Evolutionary conservation across 345 rosid species (phyloP), one percentile per base, ranked within the genome.

Genomic region (Cardamine resedifolia): DNA sequence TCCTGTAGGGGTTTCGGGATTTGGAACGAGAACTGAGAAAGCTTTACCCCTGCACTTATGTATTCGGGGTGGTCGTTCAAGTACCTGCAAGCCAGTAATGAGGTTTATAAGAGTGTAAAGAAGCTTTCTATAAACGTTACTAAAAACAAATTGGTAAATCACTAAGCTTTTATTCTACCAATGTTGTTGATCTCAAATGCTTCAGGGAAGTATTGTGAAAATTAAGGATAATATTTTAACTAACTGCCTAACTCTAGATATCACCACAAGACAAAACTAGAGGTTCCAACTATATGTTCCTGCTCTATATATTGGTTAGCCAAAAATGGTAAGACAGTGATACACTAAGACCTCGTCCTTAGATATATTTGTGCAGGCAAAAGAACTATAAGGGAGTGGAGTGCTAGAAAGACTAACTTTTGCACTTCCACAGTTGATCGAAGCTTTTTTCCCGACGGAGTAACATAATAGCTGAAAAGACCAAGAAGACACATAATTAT

Each of bases 401-500:
- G 31, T 16, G 34, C 1, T 39, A 45, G 21, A 50, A 56, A 66
- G 7, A 79, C 88, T 38, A 77, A 94, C 98, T 86, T 94, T 72
- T 86, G 87, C 58, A 94, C 64, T 80, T 94, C 97, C 20, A 88
- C 89, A 83, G 67, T 83, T 12, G 98, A 91, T 51, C 96, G 96
- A 70, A 94, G 86, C 76, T 83, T 89, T 87, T 94, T 91, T 65
- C 97, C 98, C 12, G 95, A 80, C 0, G 98, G 97, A 53, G 98
- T 80, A 69, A 71, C 84, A 41, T 94, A 91, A 80, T 94, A 91
- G 64, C 98, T 93, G 86, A 82, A 80, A 71, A 7, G 8, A 30
- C 15, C 16, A 27, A 44, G 34, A 49, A 56, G 30, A 38, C 3
- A 1, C 20, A 5, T 33, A 44, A 36, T 51, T 20, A 63, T 33